Conservation (phyloP, 208 protist genomes). For the Angomonas ambiguus region DNA sequence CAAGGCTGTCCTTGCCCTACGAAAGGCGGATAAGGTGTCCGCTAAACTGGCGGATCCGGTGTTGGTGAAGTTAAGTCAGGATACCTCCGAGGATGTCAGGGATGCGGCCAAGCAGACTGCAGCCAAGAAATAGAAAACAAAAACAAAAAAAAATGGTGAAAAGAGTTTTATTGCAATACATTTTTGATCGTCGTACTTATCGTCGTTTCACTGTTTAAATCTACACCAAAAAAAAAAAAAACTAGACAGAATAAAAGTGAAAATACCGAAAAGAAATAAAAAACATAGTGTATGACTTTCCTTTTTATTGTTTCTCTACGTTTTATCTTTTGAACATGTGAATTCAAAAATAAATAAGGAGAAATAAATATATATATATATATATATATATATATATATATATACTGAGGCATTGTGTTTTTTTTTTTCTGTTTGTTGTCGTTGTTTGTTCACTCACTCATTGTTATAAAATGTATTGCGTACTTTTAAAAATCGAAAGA, state of each 20-base stretch:
- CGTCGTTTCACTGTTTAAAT: too few species aligned
- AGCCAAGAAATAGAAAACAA: not conserved
- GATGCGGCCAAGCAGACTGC: slow-evolving; percentile 26
- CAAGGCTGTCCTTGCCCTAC: slow-evolving; percentile 53
- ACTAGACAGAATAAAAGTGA: too few species aligned
- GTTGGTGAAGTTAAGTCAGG: slow-evolving; percentile 49
- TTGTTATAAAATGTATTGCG: not conserved
- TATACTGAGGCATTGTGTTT: not conserved
- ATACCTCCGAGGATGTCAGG: slow-evolving; percentile 62
- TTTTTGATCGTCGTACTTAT: not conserved
- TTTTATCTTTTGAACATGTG: not conserved
- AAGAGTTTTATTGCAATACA: not conserved
- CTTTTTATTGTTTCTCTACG: not conserved
- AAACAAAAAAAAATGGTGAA: not conserved
- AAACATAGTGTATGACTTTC: not conserved
- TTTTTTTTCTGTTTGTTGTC: slow-evolving; percentile 4
- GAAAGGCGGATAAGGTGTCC: slow-evolving; percentile 36
- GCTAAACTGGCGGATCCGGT: slow-evolving; percentile 42
- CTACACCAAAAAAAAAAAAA: not conserved
- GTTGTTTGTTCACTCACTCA: not conserved
- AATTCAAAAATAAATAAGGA: slow-evolving; percentile 4
- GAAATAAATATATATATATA: not conserved
- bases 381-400: slow-evolving; percentile 2
- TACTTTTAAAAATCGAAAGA: not conserved
- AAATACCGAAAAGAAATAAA: not conserved